A percentile compares a stretch with the other conserved stretches of the same genome.
These are phyloP conservation scores for Thymus mandschuricus DNA, from an alignment of 257 asterid genomes.

Conservation along the genomic window DNA sequence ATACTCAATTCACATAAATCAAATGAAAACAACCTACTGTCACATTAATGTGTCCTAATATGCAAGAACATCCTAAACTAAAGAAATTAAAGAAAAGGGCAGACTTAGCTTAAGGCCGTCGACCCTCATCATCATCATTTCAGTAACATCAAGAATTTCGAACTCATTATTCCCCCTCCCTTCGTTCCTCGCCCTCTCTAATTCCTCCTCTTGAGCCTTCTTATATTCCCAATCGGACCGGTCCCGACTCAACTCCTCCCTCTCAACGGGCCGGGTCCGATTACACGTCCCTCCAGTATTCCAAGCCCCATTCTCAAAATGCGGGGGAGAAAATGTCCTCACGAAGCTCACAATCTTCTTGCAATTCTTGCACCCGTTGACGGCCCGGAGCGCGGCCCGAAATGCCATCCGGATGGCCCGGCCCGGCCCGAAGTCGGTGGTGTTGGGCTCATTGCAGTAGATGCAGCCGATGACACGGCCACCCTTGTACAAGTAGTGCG, in stretches of 20 bases:
- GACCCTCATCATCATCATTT: conserved; percentile 46
- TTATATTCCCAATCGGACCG: conserved; percentile 37
- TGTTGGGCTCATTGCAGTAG: conserved; percentile 39
- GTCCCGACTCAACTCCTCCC: conserved; percentile 21
- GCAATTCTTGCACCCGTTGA: conserved; percentile 35
- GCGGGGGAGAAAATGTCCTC: conserved; percentile 57
- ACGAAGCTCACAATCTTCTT: conserved; percentile 31
- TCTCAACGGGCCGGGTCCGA: conserved; percentile 37
- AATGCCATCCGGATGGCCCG: conserved; percentile 40
- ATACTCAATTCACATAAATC: no score
- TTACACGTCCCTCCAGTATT: conserved; percentile 53
- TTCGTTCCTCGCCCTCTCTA: conserved; percentile 39
- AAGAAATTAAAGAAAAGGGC: no score
- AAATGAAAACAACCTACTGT: no score
- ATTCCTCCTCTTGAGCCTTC: conserved; percentile 50
- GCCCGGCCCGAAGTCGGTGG: conserved; percentile 35
- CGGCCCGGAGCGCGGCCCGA: conserved; percentile 41
- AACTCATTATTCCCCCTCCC: conserved; percentile 37
- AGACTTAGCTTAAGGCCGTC: no score
- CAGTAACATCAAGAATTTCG: conserved; percentile 50
- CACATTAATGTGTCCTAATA: no score
- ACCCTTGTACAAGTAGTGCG: conserved; percentile 41
- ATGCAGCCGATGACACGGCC: conserved; percentile 48
- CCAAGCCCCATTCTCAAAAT: conserved; percentile 64
- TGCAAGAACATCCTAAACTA: no score